phyloP scores from a whole-genome alignment of 192 early-diverging fungal species.

The Pilaira anomala region DNA sequence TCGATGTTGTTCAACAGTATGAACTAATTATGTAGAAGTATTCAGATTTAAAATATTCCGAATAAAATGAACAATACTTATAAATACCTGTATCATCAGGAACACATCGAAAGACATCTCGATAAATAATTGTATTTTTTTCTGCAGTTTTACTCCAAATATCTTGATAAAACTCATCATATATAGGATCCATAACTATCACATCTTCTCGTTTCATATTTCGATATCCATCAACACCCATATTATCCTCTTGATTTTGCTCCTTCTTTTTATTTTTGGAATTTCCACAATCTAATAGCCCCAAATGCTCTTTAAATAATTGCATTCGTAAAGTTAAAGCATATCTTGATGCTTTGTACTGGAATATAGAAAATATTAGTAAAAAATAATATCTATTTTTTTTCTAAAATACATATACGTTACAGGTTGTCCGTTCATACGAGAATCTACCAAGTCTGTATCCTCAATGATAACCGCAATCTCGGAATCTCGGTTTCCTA shows the following conservation, averaged over 20 bases:
- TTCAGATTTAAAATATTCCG: neutral
- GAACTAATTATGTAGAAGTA: conserved; percentile 20
- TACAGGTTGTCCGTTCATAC: conserved; percentile 68
- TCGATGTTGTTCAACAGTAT: conserved; percentile 47
- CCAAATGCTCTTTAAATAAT: conserved; percentile 83
- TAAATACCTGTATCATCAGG: conserved; percentile 70
- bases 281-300: conserved; percentile 48
- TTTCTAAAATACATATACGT: neutral
- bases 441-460: conserved; percentile 59
- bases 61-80: neutral
- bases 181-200: conserved; percentile 53
- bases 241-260: neutral
- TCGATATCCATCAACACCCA: neutral
- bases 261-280: neutral
- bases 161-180: conserved; percentile 59
- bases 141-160: conserved; percentile 61
- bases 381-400: neutral
- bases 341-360: conserved; percentile 68
- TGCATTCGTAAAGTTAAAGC: conserved; percentile 69
- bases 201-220: conserved; percentile 17
- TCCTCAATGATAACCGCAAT: conserved; percentile 84
- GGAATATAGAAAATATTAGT: neutral
- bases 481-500: conserved; percentile 85
- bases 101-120: conserved; percentile 78
- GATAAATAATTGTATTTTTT: conserved; percentile 64